Evolutionary conservation across 2,329 filamentous ascomycete species (phyloP).

Genomic region (Amauroascus verrucosus): DNA sequence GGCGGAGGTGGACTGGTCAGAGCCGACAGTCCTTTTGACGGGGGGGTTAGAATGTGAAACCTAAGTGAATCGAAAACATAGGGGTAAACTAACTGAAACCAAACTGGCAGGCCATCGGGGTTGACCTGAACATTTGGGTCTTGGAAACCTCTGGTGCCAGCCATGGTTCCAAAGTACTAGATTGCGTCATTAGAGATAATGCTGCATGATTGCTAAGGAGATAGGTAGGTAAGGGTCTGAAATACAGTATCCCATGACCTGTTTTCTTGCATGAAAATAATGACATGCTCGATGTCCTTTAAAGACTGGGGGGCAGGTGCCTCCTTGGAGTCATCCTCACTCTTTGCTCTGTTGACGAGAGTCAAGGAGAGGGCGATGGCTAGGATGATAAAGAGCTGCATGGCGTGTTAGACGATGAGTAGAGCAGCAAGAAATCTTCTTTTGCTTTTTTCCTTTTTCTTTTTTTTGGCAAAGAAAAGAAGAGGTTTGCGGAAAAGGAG

Average conservation of each 20-base stretch:
- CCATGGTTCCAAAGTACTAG: slow-evolving; percentile 48
- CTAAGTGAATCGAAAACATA: not conserved
- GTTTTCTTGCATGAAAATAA: slow-evolving; percentile 49
- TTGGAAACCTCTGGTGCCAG: slow-evolving; percentile 46
- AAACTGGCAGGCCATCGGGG: slow-evolving; percentile 36
- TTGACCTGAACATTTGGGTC: slow-evolving; percentile 48
- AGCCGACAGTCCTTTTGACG: slow-evolving; percentile 27
- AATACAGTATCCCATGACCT: slow-evolving; percentile 32
- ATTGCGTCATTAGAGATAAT: too few relatives aligned
- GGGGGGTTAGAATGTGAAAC: not conserved
- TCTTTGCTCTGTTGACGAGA: slow-evolving; percentile 2
- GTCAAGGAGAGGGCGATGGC: slow-evolving; percentile 3
- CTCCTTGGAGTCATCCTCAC: slow-evolving; percentile 5
- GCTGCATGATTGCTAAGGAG: not conserved
- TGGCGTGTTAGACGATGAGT: not conserved
- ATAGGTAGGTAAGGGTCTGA: not conserved
- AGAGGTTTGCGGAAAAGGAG: not conserved
- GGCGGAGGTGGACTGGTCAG: slow-evolving; percentile 32
- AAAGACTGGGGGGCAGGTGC: slow-evolving; percentile 36
- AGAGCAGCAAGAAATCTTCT: too few relatives aligned
- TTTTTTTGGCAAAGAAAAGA: too few relatives aligned
- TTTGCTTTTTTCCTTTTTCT: too few relatives aligned
- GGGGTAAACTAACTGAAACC: slow-evolving; percentile 37
- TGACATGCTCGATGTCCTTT: slow-evolving; percentile 47
- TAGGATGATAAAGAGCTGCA: slow-evolving; percentile 4